Evolutionary conservation across 345 rosid species (phyloP).

Genomic region (Microthlaspi erraticum): DNA sequence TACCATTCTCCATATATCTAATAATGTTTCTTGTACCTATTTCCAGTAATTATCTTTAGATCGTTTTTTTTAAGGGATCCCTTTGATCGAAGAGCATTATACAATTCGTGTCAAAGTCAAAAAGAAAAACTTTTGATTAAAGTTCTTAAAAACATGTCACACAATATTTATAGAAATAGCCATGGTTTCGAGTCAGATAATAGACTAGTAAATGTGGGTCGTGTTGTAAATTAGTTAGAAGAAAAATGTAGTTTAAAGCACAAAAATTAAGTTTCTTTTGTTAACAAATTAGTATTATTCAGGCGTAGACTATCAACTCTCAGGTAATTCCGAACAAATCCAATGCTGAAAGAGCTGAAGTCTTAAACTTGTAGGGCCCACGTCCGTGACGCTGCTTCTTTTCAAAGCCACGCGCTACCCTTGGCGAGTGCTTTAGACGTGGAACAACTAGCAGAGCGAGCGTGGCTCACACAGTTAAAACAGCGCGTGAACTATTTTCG

Average conservation of each 20-base stretch:
- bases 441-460: background rate
- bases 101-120: background rate
- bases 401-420: background rate
- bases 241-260: no score
- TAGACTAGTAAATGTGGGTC: no score
- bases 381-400: constrained; percentile 7
- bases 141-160: no score
- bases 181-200: background rate
- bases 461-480: background rate
- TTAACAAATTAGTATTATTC: no score
- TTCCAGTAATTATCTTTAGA: background rate
- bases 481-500: constrained; percentile 6
- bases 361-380: constrained; percentile 1
- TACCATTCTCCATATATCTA: background rate
- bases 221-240: background rate
- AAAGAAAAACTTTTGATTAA: background rate
- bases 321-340: background rate
- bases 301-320: no score
- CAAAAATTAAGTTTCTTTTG: no score
- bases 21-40: background rate
- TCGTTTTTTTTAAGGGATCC: background rate
- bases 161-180: no score
- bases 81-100: background rate
- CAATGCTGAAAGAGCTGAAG: background rate
- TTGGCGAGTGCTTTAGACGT: background rate